A percentile compares a stretch with the other conserved stretches of the same genome.
phyloP scores from a whole-genome alignment of 345 rosid species.

The Citrus cavaleriei region DNA sequence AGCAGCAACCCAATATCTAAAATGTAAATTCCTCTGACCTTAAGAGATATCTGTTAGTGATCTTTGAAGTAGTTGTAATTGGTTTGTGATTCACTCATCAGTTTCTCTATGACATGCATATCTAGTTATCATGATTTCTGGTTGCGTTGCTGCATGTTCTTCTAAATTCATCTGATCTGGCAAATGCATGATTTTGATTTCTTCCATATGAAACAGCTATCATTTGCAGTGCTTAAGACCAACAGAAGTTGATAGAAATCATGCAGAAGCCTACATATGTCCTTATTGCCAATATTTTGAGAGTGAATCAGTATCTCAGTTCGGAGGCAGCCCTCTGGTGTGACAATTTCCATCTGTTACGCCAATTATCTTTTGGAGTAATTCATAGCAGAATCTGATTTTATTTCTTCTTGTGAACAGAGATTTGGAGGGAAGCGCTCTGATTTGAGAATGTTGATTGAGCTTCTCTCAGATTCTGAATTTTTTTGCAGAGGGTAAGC shows the following conservation, averaged over 20 bases:
- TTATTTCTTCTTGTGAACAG: slow-evolving; percentile 31
- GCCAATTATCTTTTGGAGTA: not conserved
- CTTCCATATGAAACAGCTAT: slow-evolving; percentile 45
- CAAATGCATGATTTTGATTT: slow-evolving; percentile 8
- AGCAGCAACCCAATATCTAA: not conserved
- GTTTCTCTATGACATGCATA: not conserved
- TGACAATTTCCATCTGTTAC: not conserved
- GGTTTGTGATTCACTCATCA: not conserved
- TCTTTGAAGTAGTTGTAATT: not conserved
- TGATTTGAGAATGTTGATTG: slow-evolving; percentile 35
- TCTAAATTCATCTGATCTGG: not conserved
- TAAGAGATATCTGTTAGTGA: not conserved
- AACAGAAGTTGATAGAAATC: slow-evolving; percentile 16
- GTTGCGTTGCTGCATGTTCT: not conserved
- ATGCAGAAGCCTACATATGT: slow-evolving; percentile 32
- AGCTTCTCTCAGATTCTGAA: slow-evolving; percentile 40
- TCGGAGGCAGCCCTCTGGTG: slow-evolving; percentile 38
- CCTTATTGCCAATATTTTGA: slow-evolving; percentile 37
- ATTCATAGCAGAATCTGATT: slow-evolving; percentile 4
- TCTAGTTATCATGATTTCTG: not conserved
- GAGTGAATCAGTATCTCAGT: slow-evolving; percentile 23
- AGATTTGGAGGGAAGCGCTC: slow-evolving; percentile 28
- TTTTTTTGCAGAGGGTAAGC: slow-evolving; percentile 41
- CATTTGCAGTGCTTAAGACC: slow-evolving; percentile 48
- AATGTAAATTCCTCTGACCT: not conserved